phyloP scores from a whole-genome alignment of 2,329 filamentous ascomycete species.

The Calycina marina region DNA sequence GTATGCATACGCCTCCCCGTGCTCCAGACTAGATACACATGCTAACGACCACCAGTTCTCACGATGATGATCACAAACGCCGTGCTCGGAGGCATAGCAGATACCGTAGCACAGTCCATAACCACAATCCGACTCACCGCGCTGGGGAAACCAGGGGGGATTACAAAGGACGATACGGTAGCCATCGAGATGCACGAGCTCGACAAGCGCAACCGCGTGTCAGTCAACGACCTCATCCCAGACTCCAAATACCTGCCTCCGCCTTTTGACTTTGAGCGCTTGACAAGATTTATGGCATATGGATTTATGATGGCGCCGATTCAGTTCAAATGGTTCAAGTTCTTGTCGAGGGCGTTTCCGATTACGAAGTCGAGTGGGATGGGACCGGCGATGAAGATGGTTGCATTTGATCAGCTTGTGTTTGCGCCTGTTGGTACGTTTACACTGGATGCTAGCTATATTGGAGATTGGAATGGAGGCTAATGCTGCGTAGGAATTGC shows the following conservation, averaged over 20 bases:
- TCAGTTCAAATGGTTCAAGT: slow-evolving; percentile 92
- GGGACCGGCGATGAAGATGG: slow-evolving; percentile 70
- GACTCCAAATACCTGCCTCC: slow-evolving; percentile 51
- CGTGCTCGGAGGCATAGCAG: slow-evolving; percentile 85
- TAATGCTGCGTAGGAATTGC: slow-evolving; percentile 43
- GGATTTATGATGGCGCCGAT: slow-evolving; percentile 91
- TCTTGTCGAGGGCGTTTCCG: slow-evolving; percentile 70
- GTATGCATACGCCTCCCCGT: slow-evolving; percentile 31
- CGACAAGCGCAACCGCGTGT: slow-evolving; percentile 62
- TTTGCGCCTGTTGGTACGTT: slow-evolving; percentile 75
- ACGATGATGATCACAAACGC: slow-evolving; percentile 99
- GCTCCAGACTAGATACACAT: too few species aligned
- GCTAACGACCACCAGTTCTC: slow-evolving; percentile 43
- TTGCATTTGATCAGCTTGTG: slow-evolving; percentile 81
- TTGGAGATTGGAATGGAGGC: background rate
- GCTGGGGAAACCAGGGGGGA: slow-evolving; percentile 44
- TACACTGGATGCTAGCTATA: background rate
- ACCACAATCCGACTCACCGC: slow-evolving; percentile 64
- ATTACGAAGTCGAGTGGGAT: slow-evolving; percentile 65
- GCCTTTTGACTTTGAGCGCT: slow-evolving; percentile 87
- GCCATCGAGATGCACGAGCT: slow-evolving; percentile 83
- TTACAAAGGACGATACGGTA: slow-evolving; percentile 49
- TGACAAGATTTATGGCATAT: slow-evolving; percentile 93
- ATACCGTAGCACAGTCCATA: slow-evolving; percentile 88
- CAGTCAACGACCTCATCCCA: slow-evolving; percentile 50